These are phyloP conservation scores for Prunus dulcis DNA, from an alignment of 306 rosid genomes.

Conservation along the genomic window DNA sequence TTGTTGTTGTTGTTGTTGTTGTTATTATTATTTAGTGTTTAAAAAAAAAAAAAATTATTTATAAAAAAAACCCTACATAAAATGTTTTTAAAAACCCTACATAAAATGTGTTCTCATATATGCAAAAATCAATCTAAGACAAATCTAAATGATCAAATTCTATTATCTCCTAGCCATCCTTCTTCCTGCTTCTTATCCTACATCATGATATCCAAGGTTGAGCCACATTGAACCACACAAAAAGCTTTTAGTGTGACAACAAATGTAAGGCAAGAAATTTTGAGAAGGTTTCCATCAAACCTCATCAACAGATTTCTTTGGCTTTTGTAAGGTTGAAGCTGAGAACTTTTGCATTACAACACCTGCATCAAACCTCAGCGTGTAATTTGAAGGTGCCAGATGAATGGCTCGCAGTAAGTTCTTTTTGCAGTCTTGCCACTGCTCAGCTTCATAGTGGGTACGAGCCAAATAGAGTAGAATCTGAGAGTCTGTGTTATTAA, in stretches of 20 bases:
- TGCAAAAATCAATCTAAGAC: too few relatives aligned
- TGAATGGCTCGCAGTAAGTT: conserved; percentile 90
- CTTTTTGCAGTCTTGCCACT: conserved; percentile 99
- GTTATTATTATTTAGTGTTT: too few relatives aligned
- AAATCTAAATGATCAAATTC: too few relatives aligned
- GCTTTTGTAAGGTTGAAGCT: conserved; percentile 84
- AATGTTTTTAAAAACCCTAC: too few relatives aligned
- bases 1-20: too few relatives aligned
- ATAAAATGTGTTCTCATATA: too few relatives aligned
- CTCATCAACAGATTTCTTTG: conserved; percentile 97
- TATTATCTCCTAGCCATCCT: too few relatives aligned
- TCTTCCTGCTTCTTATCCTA: neutral
- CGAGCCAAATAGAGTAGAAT: conserved; percentile 95
- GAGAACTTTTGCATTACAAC: conserved; percentile 99
- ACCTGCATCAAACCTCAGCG: conserved; percentile 95
- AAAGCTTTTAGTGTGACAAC: neutral
- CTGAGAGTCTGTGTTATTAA: conserved; percentile 88
- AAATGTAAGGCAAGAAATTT: conserved; percentile 2
- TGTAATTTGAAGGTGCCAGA: conserved; percentile 95
- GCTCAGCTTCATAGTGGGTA: conserved; percentile 96
- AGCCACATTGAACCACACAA: neutral
- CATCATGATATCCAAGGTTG: neutral
- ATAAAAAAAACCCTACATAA: too few relatives aligned
- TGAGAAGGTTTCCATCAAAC: conserved; percentile 32
- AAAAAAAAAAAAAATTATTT: too few relatives aligned